phyloP scores from a whole-genome alignment of 106 monocot genomes.

The Dendrobium huoshanense region DNA sequence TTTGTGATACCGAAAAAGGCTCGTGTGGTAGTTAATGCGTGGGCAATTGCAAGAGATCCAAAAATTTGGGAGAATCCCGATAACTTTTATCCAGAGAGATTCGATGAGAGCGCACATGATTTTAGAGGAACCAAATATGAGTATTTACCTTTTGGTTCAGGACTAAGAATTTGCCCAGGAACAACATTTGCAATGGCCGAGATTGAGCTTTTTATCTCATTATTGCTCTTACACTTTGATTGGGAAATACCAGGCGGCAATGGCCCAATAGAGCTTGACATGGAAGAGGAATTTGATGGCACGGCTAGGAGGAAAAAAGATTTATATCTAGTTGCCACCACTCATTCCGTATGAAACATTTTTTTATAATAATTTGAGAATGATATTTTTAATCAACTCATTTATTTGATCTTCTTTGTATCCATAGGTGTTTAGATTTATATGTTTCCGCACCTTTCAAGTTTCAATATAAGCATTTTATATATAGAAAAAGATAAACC shows the following conservation, averaged over 20 bases:
- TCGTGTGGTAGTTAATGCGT: slow-evolving; percentile 22
- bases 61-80: slow-evolving; percentile 25
- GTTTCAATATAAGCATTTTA: too few species aligned
- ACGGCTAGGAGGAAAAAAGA: background rate
- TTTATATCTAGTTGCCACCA: background rate
- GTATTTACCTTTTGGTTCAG: slow-evolving; percentile 36
- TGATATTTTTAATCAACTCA: too few species aligned
- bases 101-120: slow-evolving; percentile 11
- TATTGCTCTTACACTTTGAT: slow-evolving; percentile 27
- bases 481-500: too few species aligned
- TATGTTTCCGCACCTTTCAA: too few species aligned
- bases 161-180: slow-evolving; percentile 34
- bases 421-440: too few species aligned
- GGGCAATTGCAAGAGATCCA: background rate
- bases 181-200: slow-evolving; percentile 27
- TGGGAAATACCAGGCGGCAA: slow-evolving; percentile 21
- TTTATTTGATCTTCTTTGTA: too few species aligned
- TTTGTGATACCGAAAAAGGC: slow-evolving; percentile 20
- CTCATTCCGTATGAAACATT: background rate
- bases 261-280: slow-evolving; percentile 11
- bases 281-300: slow-evolving; percentile 26
- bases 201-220: slow-evolving; percentile 23
- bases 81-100: slow-evolving; percentile 22
- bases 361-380: too few species aligned
- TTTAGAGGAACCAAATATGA: slow-evolving; percentile 33